Base-by-base conservation (phyloP, 805 yeast species). In the Yarrowia alimentaria region DNA sequence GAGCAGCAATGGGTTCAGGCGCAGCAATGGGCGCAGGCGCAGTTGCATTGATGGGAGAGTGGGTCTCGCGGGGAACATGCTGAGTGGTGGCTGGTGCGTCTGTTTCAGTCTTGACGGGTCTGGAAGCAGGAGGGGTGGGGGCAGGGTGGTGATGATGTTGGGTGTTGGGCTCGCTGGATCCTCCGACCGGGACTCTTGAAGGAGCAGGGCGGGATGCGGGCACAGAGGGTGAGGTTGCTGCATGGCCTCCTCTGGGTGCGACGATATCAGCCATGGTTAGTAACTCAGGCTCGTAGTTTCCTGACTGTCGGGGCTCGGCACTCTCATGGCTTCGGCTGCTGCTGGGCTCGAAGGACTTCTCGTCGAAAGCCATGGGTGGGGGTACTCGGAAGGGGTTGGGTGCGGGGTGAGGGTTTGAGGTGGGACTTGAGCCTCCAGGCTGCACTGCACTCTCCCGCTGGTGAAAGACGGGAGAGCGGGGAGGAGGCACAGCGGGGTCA, bases 351-450 rank as follows among this genome's bases (percentile, higher is more conserved):
- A 35, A 35, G 9, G 21, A 16, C 16, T 10, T 9, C 30, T 37
- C 43, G n/a, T 37, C 43, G 18, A 24, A 37, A 6, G 43, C 30
- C 30, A 37, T 25, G 21, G 43, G 43, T 7, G 43, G 43, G 12
- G 43, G 43, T 21, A 37, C 43, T 2, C 30, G 24, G 43, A 37
- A 37, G 9, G 43, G 43, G 43, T 37, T 37, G 12, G 43, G 43
- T 12, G n/a, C n/a, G n/a, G n/a, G n/a, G n/a, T n/a, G n/a, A n/a
- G n/a, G n/a, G n/a, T n/a, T n/a, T n/a, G n/a, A n/a, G n/a, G n/a
- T n/a, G n/a, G n/a, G n/a, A n/a, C n/a, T n/a, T n/a, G n/a, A n/a
- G n/a, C n/a, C n/a, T n/a, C n/a, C n/a, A n/a, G n/a, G n/a, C n/a
- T n/a, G n/a, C n/a, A n/a, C n/a, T n/a, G n/a, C n/a, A n/a, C n/a